Base-by-base conservation (phyloP, 768 basidiomycete species). In the Cubamyces lactineus region DNA sequence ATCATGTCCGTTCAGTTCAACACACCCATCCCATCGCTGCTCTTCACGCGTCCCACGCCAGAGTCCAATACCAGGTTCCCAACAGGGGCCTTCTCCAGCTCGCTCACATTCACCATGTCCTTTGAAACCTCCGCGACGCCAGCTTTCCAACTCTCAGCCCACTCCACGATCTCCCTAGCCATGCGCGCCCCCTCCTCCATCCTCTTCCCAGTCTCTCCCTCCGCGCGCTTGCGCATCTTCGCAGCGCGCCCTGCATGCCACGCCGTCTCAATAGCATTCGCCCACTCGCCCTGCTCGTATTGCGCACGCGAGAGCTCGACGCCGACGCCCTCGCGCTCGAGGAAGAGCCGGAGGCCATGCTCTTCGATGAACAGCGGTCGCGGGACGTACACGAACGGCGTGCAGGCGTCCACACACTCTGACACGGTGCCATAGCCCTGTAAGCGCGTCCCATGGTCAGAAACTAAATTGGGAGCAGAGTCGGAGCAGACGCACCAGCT, bases 351-450 rank as follows among this genome's bases (percentile, higher is more conserved):
- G 34, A 93, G 77, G 3, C 91, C 91, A 66, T 89, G 86, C 70
- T 93, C 91, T 68, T 92, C 91, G 43, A 92, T 84, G 66, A 93
- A 92, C 40, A 92, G 76, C 0, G 91, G 91, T 2, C 91, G 80
- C 1, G 91, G 86, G 13, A 92, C 89, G 69, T 87, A 93, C 34
- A 93, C 84, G 61, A 92, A 91, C 5, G 91, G 88, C 16, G 91
- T 91, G 63, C 83, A 82, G 5, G 87, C 79, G 67, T 91, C 88
- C 17, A 92, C 83, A 62, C 88, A 89, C 69, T 93, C 91, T 1
- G 90, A 84, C 48, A 90, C 89, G 0, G 90, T 91, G 15, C 91
- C 91, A 70, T 92, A 93, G 34, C 91, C 91, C 88, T 89, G 65
- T n/a, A 19, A 46, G 28, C 34, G 17, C 21, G 48, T 39, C 54